These are phyloP conservation scores for Saturnispora saitoi DNA, from an alignment of 805 yeast genomes.

Conservation along the genomic window DNA sequence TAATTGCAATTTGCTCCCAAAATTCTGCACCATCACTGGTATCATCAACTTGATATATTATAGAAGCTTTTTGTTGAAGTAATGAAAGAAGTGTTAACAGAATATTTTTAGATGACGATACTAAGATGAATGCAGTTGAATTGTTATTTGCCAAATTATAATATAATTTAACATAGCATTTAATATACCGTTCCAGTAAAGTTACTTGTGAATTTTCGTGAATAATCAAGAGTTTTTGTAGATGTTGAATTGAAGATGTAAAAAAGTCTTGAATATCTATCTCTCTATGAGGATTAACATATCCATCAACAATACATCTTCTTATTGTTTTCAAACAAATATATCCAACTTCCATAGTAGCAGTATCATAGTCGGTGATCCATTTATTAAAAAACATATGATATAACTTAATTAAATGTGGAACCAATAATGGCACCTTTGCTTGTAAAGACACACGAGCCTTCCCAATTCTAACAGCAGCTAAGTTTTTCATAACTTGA, in stretches of 20 bases:
- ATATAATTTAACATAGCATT: constrained; percentile 69
- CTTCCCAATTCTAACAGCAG: constrained; percentile 76
- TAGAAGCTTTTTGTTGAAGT: constrained; percentile 55
- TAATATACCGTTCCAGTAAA: constrained; percentile 59
- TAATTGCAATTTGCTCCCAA: constrained; percentile 70
- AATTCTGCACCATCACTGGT: constrained; percentile 42
- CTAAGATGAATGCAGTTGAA: constrained; percentile 61
- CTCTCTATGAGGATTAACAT: constrained; percentile 57
- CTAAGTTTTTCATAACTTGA: constrained; percentile 67
- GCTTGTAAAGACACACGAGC: constrained; percentile 70
- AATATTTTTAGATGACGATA: constrained; percentile 56
- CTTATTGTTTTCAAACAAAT: constrained; percentile 66
- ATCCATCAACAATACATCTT: constrained; percentile 68
- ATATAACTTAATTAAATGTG: constrained; percentile 54
- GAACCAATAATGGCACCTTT: constrained; percentile 55
- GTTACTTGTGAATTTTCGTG: constrained; percentile 43
- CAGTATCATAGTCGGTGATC: constrained; percentile 41
- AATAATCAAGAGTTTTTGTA: constrained; percentile 44
- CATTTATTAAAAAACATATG: constrained; percentile 52
- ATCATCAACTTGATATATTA: constrained; percentile 40
- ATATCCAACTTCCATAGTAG: constrained; percentile 67
- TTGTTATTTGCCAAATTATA: constrained; percentile 47
- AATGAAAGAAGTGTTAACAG: constrained; percentile 52
- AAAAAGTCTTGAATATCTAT: constrained; percentile 54
- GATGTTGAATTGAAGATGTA: constrained; percentile 45